Evolutionary conservation across 768 basidiomycete genomes (phyloP), one percentile per base, ranked within the genome.

Genomic region (Suillus fuscotomentosus): DNA sequence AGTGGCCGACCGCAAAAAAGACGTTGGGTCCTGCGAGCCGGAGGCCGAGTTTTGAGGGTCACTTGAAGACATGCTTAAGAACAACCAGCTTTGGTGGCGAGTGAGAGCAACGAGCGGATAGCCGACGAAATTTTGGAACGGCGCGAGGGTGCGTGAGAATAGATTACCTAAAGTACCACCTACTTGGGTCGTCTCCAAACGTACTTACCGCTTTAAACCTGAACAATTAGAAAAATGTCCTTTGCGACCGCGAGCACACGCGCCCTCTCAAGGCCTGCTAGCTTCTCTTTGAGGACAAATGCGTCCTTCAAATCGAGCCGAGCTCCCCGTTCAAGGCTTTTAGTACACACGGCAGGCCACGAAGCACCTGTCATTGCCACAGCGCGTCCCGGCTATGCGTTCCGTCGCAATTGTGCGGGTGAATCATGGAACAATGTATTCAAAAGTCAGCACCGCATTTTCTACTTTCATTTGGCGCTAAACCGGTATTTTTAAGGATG

Each of bases 1-100:
- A 42, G 78, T 79, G 13, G 85, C 83, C 65, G 78, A 75, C 61
- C 81, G 80, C 60, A 87, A 70, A 67, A 80, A 80, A 22, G 79
- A 78, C 34, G 81, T 74, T n/a, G 81, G 73, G 68, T 80, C 82
- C 65, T 81, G 80, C 36, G 83, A 83, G 51, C 81, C 80, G 2
- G 77, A 75, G 22, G 75, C 51, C 59, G 70, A 66, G 61, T 68
- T 66, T 48, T 67, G 69, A 13, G 68, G 62, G 64, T 73, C 70
- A 63, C 55, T 57, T 43, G 73, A 72, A 63, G 77, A 69, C 79
- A 77, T 77, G 65, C 48, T 68, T 42, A 62, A 53, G 48, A 47
- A 43, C 38, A 20, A 39, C 24, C 51, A 61, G 50, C 56, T 60
- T 60, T 70, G 41, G 69, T 75, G 68, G 27, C 73, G 48, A 65